These are phyloP conservation scores for Neurospora sp. DNA, from an alignment of 495 filamentous ascomycete species.

Conservation along the genomic window DNA sequence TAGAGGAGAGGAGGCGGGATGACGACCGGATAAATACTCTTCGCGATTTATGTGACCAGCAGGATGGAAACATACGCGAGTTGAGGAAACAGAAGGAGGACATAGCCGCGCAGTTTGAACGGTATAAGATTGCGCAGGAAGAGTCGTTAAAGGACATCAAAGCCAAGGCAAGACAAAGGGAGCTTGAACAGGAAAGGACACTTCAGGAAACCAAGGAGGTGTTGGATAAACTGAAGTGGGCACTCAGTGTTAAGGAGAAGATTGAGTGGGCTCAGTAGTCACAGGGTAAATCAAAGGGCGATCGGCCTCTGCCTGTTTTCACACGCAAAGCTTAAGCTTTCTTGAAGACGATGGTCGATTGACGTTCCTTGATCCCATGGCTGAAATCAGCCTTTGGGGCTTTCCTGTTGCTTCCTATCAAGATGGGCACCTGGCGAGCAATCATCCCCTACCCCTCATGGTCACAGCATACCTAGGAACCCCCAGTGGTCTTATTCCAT, in stretches of 20 bases:
- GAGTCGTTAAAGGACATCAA: constrained; percentile 47
- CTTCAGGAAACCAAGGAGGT: constrained; percentile 52
- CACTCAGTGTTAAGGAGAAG: constrained; percentile 51
- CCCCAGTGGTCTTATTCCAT: neutral
- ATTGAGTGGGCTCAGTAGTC: constrained; percentile 39
- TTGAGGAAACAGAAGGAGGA: constrained; percentile 50
- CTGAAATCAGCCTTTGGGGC: neutral
- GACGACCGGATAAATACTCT: constrained; percentile 47
- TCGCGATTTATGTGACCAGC: constrained; percentile 57
- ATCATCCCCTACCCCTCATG: neutral
- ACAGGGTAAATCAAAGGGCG: neutral
- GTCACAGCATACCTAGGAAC: neutral
- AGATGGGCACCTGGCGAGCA: neutral
- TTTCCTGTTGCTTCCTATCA: neutral
- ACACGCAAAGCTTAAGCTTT: neutral
- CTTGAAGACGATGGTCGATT: neutral
- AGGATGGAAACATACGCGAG: constrained; percentile 53
- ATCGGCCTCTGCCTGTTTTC: neutral
- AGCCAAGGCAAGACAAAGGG: constrained; percentile 40
- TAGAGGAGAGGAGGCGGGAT: constrained; percentile 43
- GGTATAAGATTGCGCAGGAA: constrained; percentile 56
- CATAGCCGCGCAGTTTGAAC: constrained; percentile 44
- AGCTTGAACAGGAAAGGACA: constrained; percentile 43
- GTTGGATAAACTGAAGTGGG: constrained; percentile 59
- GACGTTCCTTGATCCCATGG: neutral